Evolutionary conservation across 331 rosid species (phyloP), one percentile per base, ranked within the genome.

Genomic region (Arachis monticola): DNA sequence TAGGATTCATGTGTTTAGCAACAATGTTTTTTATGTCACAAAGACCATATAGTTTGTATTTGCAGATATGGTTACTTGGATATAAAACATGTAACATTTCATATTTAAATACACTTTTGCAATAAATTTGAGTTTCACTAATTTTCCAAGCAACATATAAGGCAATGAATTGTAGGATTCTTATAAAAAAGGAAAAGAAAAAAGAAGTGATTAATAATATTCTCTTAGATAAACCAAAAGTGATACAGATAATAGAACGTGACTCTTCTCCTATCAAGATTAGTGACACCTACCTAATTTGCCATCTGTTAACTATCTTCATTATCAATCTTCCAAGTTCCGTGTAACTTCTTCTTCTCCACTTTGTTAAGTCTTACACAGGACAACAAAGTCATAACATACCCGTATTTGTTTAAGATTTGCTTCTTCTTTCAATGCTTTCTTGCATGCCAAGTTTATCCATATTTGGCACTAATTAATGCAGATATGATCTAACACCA

Each of bases 281-380:
- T 27, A 50, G 61, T 22, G 42, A 60, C 42, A 22, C 2, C 3
- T 14, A 31, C 65, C 76, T 67, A 73, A 73, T 67, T 73, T 73
- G 52, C 13, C 66, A 60, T 13, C 42, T 46, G 14, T 40, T 56
- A 63, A 31, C 65, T 8, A 9, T 59, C 42, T 27, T 42, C 22
- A 35, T 5, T 10, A 14, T 64, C 69, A 48, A 69, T 60, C 59
- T 50, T 50, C 60, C 83, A 17, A 47, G 47, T 74, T 80, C 57
- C 47, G 73, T 80, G 63, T 47, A 32, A 69, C 64, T 57, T 70
- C 60, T 10, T 53, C 50, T 75, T 75, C 72, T 47, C 67, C 35
- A 51, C 60, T 51, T 67, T 60, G 35, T 14, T 41, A 35, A 14
- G 47, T 65, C 58, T 78, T 72, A 59, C 31, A 10, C 61, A 46